Evolutionary conservation across 1,284 basidiomycete species (phyloP).

Genomic region (Heimioporus punctisporus): DNA sequence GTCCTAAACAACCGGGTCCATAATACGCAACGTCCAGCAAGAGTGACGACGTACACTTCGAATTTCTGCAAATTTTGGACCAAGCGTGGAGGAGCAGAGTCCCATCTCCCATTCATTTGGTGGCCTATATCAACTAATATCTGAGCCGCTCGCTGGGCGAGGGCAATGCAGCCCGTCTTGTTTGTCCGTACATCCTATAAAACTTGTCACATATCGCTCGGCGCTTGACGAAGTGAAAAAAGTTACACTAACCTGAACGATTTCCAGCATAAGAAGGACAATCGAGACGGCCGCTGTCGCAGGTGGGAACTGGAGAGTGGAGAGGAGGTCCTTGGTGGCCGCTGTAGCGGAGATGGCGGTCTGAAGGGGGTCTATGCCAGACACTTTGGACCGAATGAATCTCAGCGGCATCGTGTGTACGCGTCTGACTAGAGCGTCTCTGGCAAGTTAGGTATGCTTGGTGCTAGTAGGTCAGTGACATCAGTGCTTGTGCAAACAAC

Average conservation of each 20-base stretch:
- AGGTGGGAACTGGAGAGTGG: constrained; percentile 43
- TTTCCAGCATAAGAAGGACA: constrained; percentile 47
- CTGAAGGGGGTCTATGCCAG: constrained; percentile 23
- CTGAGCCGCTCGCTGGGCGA: constrained; percentile 46
- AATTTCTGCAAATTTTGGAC: constrained; percentile 46
- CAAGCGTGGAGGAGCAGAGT: constrained; percentile 43
- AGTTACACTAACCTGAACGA: constrained; percentile 41
- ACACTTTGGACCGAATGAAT: constrained; percentile 27
- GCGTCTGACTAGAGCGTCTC: too few relatives aligned
- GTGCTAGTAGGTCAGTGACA: too few relatives aligned
- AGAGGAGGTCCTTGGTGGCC: constrained; percentile 23
- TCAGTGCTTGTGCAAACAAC: too few relatives aligned
- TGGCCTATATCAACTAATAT: constrained; percentile 46
- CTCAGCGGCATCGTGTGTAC: constrained; percentile 31
- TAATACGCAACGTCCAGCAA: neutral
- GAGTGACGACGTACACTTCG: constrained; percentile 36
- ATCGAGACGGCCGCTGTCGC: constrained; percentile 42
- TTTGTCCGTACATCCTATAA: constrained; percentile 34
- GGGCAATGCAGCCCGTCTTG: constrained; percentile 41
- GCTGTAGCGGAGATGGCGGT: constrained; percentile 22
- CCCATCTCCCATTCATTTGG: constrained; percentile 50
- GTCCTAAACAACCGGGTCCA: constrained; percentile 28
- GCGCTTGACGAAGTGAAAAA: neutral
- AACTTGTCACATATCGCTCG: neutral
- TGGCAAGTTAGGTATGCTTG: too few relatives aligned